Base-by-base conservation (phyloP, 805 yeast species). In the Priceomyces melissophilus region DNA sequence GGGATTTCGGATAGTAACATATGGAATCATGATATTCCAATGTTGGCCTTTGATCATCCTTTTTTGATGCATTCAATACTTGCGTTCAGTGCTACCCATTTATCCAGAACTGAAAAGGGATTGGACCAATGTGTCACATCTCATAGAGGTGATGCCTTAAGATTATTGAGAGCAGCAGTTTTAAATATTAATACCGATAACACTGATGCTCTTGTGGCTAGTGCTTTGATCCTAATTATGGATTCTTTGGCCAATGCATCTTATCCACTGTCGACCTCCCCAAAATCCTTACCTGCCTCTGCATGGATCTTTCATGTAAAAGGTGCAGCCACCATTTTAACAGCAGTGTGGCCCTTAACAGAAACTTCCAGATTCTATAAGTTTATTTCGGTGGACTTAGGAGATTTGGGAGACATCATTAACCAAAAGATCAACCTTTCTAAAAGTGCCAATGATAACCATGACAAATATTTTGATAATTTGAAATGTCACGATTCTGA, bases 301-400 rank as follows among this genome's bases (percentile, higher is more conserved):
- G 96, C 97, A 0, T 91, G 98, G 98, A 82, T 91, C 42, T 93
- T 87, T 69, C 97, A 91, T 55, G 96, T 91, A 10, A 86, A 93
- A 52, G 98, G 97, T 26, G 96, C 97, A 0, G 96, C 96, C 4
- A 90, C 97, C 0, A 91, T 91, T 40, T 70, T 91, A 38, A 86
- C 96, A 1, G 96, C 96, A 1, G 96, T 90, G n/a, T 88, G 96
- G 89, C 96, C 96, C 3, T 67, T 89, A 40, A 67, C 74, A 1
- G 74, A 69, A 48, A 49, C 67, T 3, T 63, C 68, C 20, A 46
- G 75, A 15, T 69, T 69, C 51, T 67, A 69, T 53, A 69, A 69
- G 51, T 69, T 69, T 43, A 65, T 65, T 32, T 83, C 91, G n/a
- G 90, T 87, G 10, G 97, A 89, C 55, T 67, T 91, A 42, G 85